phyloP scores from a whole-genome alignment of 2,329 filamentous ascomycete genomes.

The Phoma sp. region DNA sequence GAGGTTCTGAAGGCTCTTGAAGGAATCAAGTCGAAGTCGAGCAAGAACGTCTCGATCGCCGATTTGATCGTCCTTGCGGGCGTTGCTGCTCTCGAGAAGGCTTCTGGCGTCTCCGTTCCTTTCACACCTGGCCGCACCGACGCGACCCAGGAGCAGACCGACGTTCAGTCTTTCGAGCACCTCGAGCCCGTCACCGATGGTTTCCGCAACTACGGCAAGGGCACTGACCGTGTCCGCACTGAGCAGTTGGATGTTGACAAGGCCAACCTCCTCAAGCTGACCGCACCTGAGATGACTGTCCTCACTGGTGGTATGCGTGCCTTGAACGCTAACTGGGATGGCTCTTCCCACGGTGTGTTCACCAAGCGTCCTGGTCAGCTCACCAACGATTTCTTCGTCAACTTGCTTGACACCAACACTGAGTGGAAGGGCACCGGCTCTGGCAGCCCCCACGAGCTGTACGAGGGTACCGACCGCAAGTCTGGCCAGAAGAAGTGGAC shows the following conservation, averaged over 20 bases:
- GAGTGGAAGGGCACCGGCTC: slow-evolving; percentile 64
- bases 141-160: slow-evolving; percentile 74
- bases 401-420: slow-evolving; percentile 72
- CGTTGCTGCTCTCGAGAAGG: slow-evolving; percentile 73
- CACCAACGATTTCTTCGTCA: slow-evolving; percentile 83
- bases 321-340: slow-evolving; percentile 73
- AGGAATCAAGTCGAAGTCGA: slow-evolving; percentile 65
- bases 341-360: slow-evolving; percentile 70
- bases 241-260: slow-evolving; percentile 76
- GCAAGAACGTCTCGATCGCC: slow-evolving; percentile 78
- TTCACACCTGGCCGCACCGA: slow-evolving; percentile 77
- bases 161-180: slow-evolving; percentile 66
- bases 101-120: slow-evolving; percentile 67
- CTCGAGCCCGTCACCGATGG: slow-evolving; percentile 74
- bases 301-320: slow-evolving; percentile 74
- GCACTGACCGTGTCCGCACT: slow-evolving; percentile 63
- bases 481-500: slow-evolving; percentile 71
- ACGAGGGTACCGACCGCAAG: slow-evolving; percentile 69
- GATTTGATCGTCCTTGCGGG: slow-evolving; percentile 81
- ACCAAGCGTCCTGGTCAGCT: slow-evolving; percentile 71
- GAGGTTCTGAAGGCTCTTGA: slow-evolving; percentile 68
- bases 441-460: slow-evolving; percentile 58
- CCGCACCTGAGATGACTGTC: slow-evolving; percentile 72
- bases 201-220: slow-evolving; percentile 79
- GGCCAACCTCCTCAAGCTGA: slow-evolving; percentile 72